A percentile compares a stretch with the other conserved stretches of the same genome.
phyloP scores from a whole-genome alignment of 2,329 filamentous ascomycete species.

The Nigrospora oryzae region DNA sequence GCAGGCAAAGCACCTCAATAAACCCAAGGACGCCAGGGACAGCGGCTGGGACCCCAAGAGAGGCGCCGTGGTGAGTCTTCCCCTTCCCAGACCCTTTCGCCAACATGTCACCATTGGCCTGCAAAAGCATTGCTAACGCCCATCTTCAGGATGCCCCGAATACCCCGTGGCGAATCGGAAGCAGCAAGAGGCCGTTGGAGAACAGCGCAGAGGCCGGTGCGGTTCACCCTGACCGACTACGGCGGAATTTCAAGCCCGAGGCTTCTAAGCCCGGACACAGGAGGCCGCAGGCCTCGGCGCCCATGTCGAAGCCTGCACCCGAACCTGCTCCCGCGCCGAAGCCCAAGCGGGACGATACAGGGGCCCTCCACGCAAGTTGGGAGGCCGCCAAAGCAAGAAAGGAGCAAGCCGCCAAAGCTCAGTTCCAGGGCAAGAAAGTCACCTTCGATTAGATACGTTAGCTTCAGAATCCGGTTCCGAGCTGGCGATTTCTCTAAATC shows the following conservation, averaged over 20 bases:
- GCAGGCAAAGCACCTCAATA: constrained; percentile 56
- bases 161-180: constrained; percentile 35
- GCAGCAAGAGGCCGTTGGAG: constrained; percentile 23
- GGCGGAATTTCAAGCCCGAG: constrained; percentile 3
- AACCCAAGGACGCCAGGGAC: constrained; percentile 31
- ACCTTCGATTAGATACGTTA: constrained; percentile 39
- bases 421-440: constrained; percentile 50
- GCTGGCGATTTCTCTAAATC: too few relatives aligned
- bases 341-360: constrained; percentile 38
- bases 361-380: constrained; percentile 56
- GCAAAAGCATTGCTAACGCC: too few relatives aligned
- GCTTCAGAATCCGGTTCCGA: not conserved
- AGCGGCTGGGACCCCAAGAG: constrained; percentile 50
- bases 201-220: constrained; percentile 4
- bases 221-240: constrained; percentile 20
- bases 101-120: constrained; percentile 6
- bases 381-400: constrained; percentile 55
- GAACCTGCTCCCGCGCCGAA: constrained; percentile 2
- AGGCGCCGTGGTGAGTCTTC: constrained; percentile 35
- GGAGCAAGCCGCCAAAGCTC: constrained; percentile 41
- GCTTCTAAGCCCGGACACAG: constrained; percentile 7
- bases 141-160: not conserved
- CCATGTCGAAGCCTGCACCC: constrained; percentile 16
- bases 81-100: too few relatives aligned
- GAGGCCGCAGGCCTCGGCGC: constrained; percentile 7